phyloP scores from a whole-genome alignment of 352 stramenopile species.

The Pythium periplocum region DNA sequence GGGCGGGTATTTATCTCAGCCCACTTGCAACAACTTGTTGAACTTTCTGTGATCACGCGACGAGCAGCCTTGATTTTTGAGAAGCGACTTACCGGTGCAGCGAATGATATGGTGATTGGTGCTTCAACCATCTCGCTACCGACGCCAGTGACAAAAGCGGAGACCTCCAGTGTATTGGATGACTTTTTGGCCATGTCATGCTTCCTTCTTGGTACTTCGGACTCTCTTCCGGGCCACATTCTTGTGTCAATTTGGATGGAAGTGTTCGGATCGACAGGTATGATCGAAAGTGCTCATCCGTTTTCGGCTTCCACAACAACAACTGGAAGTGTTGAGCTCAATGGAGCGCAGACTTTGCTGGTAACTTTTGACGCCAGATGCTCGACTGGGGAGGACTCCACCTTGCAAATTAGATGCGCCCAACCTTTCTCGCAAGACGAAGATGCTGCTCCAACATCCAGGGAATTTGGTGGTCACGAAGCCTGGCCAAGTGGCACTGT shows the following conservation, averaged over 20 bases:
- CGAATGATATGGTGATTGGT: too few relatives aligned
- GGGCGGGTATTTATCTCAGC: conserved; percentile 69
- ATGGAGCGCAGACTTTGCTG: conserved; percentile 43
- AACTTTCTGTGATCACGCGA: conserved; percentile 58
- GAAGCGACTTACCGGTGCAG: not conserved
- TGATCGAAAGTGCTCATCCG: conserved; percentile 66
- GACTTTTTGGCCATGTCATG: conserved; percentile 44
- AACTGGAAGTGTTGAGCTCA: conserved; percentile 38
- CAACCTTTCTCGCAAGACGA: conserved; percentile 1
- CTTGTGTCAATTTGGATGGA: conserved; percentile 74
- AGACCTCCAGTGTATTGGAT: conserved; percentile 23
- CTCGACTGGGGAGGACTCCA: conserved; percentile 19
- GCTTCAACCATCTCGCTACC: not conserved
- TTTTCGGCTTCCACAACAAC: conserved; percentile 29
- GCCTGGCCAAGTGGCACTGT: conserved; percentile 17
- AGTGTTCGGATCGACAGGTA: conserved; percentile 50
- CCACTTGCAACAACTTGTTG: conserved; percentile 73
- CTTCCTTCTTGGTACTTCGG: conserved; percentile 55
- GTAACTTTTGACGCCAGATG: conserved; percentile 69
- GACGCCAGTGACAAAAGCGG: not conserved
- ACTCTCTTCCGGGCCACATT: conserved; percentile 42
- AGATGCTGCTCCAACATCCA: too few relatives aligned
- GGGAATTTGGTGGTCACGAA: conserved; percentile 6
- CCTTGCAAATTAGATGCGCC: conserved; percentile 12
- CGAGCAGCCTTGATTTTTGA: conserved; percentile 17